Evolutionary conservation across 345 rosid genomes (phyloP), one percentile per base, ranked within the genome.

Genomic region (Salix caprea): DNA sequence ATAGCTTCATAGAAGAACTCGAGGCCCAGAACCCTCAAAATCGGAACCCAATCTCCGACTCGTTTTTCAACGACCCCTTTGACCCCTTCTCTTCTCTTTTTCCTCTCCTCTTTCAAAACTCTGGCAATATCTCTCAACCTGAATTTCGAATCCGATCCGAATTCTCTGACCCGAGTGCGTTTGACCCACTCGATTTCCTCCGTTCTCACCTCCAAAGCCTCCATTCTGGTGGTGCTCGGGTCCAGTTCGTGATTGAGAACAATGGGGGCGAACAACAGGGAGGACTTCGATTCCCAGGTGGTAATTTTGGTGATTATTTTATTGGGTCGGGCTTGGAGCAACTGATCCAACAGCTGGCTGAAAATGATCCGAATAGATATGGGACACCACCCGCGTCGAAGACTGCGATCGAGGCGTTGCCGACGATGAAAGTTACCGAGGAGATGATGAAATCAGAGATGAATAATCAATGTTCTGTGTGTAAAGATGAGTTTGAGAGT

Each of bases 351-450:
- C 90, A 87, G 71, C 76, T 87, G 12, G 88, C 90, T 0, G 89
- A 87, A 74, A 87, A 87, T 40, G 89, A 87, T 40, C 89, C 89
- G 1, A 87, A 79, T 37, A 80, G 88, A 18, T 79, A 83, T 16
- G 90, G 88, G 71, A 83, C 88, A 0, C 90, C 88, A 2, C 88
- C 88, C 0, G 88, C 90, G 2, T 77, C 90, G 0, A 83, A 85
- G 39, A 80, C 84, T 18, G 90, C 86, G 11, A 39, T 87, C 23
- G 82, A 81, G 24, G 67, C 68, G 52, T 82, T 87, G 76, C 88
- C 86, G 0, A 85, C 81, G 2, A 28, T 85, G 39, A 75, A 50
- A 26, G 69, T 87, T 65, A 62, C 84, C 21, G 76, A 75, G 42
- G 83, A 81, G 46, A 42, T 70, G 46, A 58, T 73, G 70, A 74